Base-by-base conservation (phyloP, 306 rosid species). In the Fragaria nilgerrensis region DNA sequence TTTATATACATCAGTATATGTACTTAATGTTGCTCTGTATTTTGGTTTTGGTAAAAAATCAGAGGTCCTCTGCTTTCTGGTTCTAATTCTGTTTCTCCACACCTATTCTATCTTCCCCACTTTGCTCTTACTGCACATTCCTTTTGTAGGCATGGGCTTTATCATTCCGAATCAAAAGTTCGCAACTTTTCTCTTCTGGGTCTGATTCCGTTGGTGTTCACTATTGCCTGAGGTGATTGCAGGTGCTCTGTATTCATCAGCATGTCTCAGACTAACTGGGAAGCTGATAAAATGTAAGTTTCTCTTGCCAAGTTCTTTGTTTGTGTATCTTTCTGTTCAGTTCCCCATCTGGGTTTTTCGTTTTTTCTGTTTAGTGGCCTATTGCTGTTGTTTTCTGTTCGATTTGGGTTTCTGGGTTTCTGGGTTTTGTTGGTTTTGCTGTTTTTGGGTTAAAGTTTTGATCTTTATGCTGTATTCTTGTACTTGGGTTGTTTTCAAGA, bases 241-340 rank as follows among this genome's bases (percentile, higher is more conserved):
- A 79, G 68, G 44, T 34, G 22, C 68, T 16, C 63, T 22, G 29
- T 29, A 14, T 82, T 76, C 52, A 6, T 32, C 81, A 88, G 56
- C 85, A 96, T 96, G 99, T 91, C 99, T 89, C 99, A 96, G 73
- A 96, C 99, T 71, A 92, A 92, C 92, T 96, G 99, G 99, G 99
- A 96, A 89, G 99, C 99, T 80, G 99, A 96, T 86, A 96, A 96
- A 88, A 96, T 96, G 99, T 89, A 86, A 88, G 91, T 79, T 72
- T 75, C 20, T 66, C 14, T n/a, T 69, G 22, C 82, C 58, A 50
- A 47, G 17, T 43, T 73, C 55, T 29, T n/a, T 15, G 22, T 56
- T 77, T 55, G 10, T 15, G 39, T 15, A 19, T 64, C 13, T 63
- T 32, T 29, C 27, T 50, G 63, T 20, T 39, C 68, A 56, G 32